A percentile compares a stretch with the other conserved stretches of the same genome.
phyloP scores from a whole-genome alignment of 78 protist species.

The Bodo saltans region DNA sequence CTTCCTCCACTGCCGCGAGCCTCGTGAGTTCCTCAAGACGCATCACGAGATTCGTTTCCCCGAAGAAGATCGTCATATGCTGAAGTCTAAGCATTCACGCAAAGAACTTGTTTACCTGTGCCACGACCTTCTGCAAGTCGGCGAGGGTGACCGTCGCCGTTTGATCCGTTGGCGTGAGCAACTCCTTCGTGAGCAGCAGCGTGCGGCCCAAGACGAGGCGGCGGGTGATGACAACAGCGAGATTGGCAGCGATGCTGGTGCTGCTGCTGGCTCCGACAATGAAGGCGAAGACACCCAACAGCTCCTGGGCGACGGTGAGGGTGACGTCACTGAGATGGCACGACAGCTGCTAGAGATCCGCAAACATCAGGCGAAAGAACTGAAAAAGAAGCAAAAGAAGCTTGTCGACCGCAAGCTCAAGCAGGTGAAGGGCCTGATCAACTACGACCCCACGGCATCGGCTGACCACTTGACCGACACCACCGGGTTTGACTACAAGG shows the following conservation, averaged over 20 bases:
- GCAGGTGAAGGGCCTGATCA: not conserved
- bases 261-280: no score
- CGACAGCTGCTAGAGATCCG: constrained; percentile 5
- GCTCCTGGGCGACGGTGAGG: no score
- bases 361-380: constrained; percentile 23
- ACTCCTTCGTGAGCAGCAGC: not conserved
- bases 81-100: not conserved
- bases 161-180: not conserved
- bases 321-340: constrained; percentile 13
- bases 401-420: constrained; percentile 14
- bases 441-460: not conserved
- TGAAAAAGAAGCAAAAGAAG: not conserved
- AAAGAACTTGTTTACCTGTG: not conserved
- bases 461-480: not conserved
- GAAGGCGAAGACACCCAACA: not conserved
- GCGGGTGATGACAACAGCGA: no score
- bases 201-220: not conserved
- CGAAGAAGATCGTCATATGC: not conserved
- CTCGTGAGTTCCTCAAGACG: not conserved
- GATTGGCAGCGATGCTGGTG: not conserved
- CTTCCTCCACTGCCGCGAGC: constrained; percentile 1
- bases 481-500: not conserved
- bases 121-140: not conserved
- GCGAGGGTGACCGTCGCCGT: not conserved
- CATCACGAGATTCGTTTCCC: constrained; percentile 6